Percentiles rank a stretch among this genome's conserved stretches.
These are phyloP conservation scores for Gnomoniopsis sp. DNA, from an alignment of 2,329 filamentous ascomycete species.

Conservation along the genomic window DNA sequence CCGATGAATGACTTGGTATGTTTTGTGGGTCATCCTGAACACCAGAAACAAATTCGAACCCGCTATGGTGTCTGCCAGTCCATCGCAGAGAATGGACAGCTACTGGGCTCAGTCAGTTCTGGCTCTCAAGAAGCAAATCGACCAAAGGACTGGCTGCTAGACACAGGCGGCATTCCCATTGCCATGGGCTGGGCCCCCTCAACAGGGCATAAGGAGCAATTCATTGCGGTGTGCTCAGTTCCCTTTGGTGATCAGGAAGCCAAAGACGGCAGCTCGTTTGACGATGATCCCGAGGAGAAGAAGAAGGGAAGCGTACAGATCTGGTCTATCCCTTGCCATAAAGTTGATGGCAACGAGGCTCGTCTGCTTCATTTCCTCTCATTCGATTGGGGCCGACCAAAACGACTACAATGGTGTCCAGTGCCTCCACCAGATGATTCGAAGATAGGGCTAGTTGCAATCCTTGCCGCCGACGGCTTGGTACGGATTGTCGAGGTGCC, in stretches of 20 bases:
- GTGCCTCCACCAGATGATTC: slow-evolving; percentile 30
- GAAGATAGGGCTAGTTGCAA: slow-evolving; percentile 39
- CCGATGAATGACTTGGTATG: slow-evolving; percentile 21
- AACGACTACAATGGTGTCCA: slow-evolving; percentile 53
- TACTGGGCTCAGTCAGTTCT: slow-evolving; percentile 24
- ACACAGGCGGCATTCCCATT: slow-evolving; percentile 50
- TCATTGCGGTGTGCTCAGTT: slow-evolving; percentile 49
- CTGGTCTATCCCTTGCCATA: slow-evolving; percentile 16
- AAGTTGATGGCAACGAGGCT: slow-evolving; percentile 1
- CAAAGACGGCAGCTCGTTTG: slow-evolving; percentile 6
- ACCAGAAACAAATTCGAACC: slow-evolving; percentile 22
- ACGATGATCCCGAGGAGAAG: slow-evolving; percentile 6
- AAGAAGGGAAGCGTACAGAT: slow-evolving; percentile 16
- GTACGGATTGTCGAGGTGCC: slow-evolving; percentile 45
- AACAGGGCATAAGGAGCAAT: slow-evolving; percentile 35
- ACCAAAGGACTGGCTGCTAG: slow-evolving; percentile 47
- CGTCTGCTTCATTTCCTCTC: slow-evolving; percentile 26
- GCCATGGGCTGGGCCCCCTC: slow-evolving; percentile 51
- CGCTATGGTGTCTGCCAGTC: slow-evolving; percentile 15
- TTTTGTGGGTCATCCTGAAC: slow-evolving; percentile 25
- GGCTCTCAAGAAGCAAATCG: slow-evolving; percentile 18
- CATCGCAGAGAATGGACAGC: slow-evolving; percentile 28
- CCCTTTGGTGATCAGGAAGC: slow-evolving; percentile 47
- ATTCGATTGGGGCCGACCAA: slow-evolving; percentile 48
- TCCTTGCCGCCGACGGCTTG: slow-evolving; percentile 49